These are phyloP conservation scores for Pseudonitzschia multistriata DNA, from an alignment of 108 stramenopile species.

Conservation along the genomic window DNA sequence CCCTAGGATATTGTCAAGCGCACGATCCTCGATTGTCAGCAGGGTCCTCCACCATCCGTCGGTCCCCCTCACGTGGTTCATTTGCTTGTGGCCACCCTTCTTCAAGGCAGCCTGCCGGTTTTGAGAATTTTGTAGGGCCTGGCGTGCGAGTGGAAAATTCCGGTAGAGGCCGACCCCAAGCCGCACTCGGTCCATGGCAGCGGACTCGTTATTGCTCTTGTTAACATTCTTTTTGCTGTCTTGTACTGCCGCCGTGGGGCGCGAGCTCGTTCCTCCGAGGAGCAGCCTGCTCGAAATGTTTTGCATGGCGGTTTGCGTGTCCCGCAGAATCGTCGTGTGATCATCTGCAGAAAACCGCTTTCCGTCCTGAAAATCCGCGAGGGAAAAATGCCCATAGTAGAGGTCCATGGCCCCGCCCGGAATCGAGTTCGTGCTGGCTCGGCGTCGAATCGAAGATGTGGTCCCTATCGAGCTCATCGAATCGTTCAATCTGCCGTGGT, in stretches of 20 bases:
- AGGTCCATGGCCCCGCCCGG: neutral
- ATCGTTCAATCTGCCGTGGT: no score
- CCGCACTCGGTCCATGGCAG: constrained; percentile 28
- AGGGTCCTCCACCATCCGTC: constrained; percentile 40
- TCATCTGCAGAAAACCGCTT: neutral
- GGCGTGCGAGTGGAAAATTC: constrained; percentile 27
- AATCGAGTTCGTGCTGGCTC: neutral
- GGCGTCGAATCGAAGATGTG: neutral
- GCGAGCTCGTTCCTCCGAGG: neutral
- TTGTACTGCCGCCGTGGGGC: neutral
- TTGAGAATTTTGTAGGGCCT: constrained; percentile 5
- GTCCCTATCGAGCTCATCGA: no score
- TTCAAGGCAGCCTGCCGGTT: constrained; percentile 28
- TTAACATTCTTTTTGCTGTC: no score
- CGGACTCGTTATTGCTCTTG: neutral
- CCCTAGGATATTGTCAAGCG: constrained; percentile 30
- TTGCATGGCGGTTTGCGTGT: neutral
- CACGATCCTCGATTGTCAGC: constrained; percentile 32
- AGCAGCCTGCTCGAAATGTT: neutral
- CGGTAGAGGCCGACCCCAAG: constrained; percentile 24
- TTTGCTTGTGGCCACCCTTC: constrained; percentile 27
- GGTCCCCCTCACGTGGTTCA: constrained; percentile 37
- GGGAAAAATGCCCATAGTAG: neutral
- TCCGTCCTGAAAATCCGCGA: constrained; percentile 7
- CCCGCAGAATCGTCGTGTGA: neutral